Evolutionary conservation across 129 eudicot genomes (phyloP), one percentile per base, ranked within the genome.

Genomic region (Pittosporum tobira): DNA sequence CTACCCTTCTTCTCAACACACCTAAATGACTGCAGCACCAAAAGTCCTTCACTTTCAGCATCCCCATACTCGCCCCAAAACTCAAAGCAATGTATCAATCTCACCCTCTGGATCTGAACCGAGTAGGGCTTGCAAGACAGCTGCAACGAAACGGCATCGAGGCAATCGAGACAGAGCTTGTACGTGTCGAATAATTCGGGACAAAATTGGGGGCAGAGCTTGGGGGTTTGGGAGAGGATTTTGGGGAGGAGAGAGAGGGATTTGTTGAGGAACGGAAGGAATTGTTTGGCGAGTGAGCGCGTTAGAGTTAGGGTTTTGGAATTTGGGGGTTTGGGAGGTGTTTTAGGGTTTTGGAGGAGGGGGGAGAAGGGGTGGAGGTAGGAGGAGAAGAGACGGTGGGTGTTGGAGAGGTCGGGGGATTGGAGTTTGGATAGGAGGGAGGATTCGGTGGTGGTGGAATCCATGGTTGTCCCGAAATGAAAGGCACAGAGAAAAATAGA

Each of bases 271-370:
- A 91, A 86, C 0, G 90, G 66, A 5, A 86, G 57, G 69, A 66
- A 91, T 31, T 79, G 66, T 40, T 86, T 91, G 12, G 95, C 95
- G 23, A 91, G 87, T 5, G 83, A 15, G 0, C 98, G 80, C 69
- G 70, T 47, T 61, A 68, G 29, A 61, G 63, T 28, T 19, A 62
- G 56, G 54, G 63, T 29, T 72, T 77, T 75, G 2, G 80, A 20
- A 7, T 67, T 75, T 1, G 73, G 14, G 6, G 71, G 5, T 38
- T 70, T 61, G 45, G 73, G 13, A 48, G 56, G 61, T 37, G 65
- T 69, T 16, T 72, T 63, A 48, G 74, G 62, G 40, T 74, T 75
- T 65, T 38, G 63, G 66, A 49, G 58, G 50, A 75, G n/a, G 54
- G 79, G 25, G 40, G 77, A 20, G 65, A 82, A 80, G 11, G 91